Evolutionary conservation across 805 yeast species (phyloP).

Genomic region (Wickerhamiella siamensis): DNA sequence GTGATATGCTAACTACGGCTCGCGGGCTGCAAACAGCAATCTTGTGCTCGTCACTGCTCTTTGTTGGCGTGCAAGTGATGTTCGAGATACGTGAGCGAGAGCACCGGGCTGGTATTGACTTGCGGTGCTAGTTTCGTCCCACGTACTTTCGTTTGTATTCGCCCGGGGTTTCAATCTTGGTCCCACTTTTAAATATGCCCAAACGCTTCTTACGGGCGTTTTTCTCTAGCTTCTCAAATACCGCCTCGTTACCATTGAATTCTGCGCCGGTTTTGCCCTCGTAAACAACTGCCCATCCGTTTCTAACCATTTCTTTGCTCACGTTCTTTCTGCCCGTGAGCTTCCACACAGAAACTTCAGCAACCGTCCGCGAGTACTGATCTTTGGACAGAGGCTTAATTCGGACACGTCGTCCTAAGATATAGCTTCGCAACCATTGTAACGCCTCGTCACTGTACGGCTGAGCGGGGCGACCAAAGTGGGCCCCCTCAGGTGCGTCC

Average conservation of each 20-base stretch:
- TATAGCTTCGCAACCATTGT: conserved; percentile 51
- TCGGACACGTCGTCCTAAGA: conserved; percentile 53
- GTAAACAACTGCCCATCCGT: conserved; percentile 78
- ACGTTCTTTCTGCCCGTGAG: conserved; percentile 65
- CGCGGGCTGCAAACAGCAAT: conserved; percentile 46
- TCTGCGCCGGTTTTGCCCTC: conserved; percentile 73
- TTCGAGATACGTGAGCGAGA: conserved; percentile 83
- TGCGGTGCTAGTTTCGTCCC: conserved; percentile 42
- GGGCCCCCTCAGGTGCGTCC: conserved; percentile 93
- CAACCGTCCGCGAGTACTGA: conserved; percentile 82
- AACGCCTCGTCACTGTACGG: conserved; percentile 77
- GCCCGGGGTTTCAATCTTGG: conserved; percentile 55
- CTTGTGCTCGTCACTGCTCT: conserved; percentile 53
- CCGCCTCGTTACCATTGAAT: conserved; percentile 60
- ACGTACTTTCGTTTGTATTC: conserved; percentile 39
- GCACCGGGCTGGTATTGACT: conserved; percentile 64
- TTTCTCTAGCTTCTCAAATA: conserved; percentile 45
- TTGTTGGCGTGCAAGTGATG: conserved; percentile 84
- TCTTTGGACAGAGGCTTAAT: conserved; percentile 71
- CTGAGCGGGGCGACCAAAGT: conserved; percentile 88
- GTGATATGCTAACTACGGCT: conserved; percentile 57
- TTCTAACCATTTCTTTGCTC: conserved; percentile 70
- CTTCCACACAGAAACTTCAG: conserved; percentile 47
- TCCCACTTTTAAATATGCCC: conserved; percentile 54
- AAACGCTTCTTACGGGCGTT: conserved; percentile 39